phyloP scores from a whole-genome alignment of 225 moss, liverwort and hornwort species.

The Polytrichum commune region DNA sequence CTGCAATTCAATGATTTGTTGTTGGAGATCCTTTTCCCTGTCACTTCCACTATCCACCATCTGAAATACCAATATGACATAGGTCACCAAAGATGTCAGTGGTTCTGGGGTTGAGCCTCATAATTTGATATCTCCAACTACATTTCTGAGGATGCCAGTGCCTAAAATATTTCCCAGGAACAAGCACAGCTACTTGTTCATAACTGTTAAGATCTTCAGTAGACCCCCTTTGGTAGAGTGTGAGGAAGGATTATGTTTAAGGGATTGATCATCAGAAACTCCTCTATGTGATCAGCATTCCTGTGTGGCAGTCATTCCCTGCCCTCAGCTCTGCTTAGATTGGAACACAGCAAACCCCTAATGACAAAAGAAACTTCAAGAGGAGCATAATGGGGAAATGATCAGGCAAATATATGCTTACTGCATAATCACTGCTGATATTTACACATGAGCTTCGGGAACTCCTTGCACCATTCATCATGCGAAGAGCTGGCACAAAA shows the following conservation, averaged over 20 bases:
- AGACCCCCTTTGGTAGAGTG: no score
- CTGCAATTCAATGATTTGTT: slow-evolving; percentile 52
- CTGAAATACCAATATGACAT: slow-evolving; percentile 17
- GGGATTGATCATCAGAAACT: background rate
- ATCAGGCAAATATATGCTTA: slow-evolving; percentile 15
- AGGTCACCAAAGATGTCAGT: no score
- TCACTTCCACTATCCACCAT: slow-evolving; percentile 33
- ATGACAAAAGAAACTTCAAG: background rate
- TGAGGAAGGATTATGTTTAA: background rate
- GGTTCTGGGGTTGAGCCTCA: no score
- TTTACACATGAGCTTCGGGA: slow-evolving; percentile 37
- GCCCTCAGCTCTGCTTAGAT: background rate
- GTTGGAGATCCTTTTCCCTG: slow-evolving; percentile 43
- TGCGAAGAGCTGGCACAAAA: slow-evolving; percentile 37
- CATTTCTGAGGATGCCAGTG: background rate
- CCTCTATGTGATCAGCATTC: no score
- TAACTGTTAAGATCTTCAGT: no score
- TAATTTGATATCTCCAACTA: no score
- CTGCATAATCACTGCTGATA: slow-evolving; percentile 26
- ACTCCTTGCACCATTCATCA: slow-evolving; percentile 21
- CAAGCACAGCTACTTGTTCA: no score
- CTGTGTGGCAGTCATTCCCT: no score
- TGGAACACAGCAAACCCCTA: background rate
- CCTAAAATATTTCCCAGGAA: no score
- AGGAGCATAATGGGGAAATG: slow-evolving; percentile 1